Conservation (phyloP, 2,329 filamentous ascomycete genomes). For the Lasiodiplodia gonubiensis region DNA sequence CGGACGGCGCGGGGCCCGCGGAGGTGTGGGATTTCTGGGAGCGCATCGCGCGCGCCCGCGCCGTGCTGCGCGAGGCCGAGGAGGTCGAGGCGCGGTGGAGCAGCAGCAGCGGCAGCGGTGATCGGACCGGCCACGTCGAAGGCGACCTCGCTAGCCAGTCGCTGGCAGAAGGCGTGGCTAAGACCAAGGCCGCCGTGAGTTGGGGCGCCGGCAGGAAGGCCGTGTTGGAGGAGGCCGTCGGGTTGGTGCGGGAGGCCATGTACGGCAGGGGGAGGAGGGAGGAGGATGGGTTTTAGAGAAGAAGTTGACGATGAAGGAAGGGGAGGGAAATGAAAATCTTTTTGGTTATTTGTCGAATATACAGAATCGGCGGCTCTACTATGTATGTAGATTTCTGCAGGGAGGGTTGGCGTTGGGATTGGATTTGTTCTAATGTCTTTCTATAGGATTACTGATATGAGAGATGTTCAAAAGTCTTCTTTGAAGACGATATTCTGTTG, state of each 20-base stretch:
- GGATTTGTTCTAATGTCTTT: too few relatives aligned
- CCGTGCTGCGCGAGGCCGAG: constrained; percentile 22
- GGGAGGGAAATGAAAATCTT: too few relatives aligned
- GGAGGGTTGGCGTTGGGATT: too few relatives aligned
- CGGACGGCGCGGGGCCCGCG: background rate
- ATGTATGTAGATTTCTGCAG: too few relatives aligned
- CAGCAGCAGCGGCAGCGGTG: constrained; percentile 18
- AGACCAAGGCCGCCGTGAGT: constrained; percentile 33
- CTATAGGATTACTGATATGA: too few relatives aligned
- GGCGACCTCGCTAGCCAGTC: background rate
- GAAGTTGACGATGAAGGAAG: too few relatives aligned
- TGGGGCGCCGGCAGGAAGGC: constrained; percentile 28
- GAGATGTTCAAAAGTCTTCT: too few relatives aligned
- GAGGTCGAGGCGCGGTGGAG: constrained; percentile 27
- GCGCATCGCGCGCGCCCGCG: background rate
- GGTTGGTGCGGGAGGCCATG: constrained; percentile 23
- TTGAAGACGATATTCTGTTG: too few relatives aligned
- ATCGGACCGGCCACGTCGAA: background rate
- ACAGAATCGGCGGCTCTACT: too few relatives aligned
- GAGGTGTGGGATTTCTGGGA: constrained; percentile 14
- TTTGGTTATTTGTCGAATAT: too few relatives aligned
- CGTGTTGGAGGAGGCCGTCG: constrained; percentile 37
- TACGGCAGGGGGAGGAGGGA: constrained; percentile 15
- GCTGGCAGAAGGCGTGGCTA: background rate
- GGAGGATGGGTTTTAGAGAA: background rate